Evolutionary conservation across 805 yeast genomes (phyloP).

Genomic region (Hanseniaspora osmophila): DNA sequence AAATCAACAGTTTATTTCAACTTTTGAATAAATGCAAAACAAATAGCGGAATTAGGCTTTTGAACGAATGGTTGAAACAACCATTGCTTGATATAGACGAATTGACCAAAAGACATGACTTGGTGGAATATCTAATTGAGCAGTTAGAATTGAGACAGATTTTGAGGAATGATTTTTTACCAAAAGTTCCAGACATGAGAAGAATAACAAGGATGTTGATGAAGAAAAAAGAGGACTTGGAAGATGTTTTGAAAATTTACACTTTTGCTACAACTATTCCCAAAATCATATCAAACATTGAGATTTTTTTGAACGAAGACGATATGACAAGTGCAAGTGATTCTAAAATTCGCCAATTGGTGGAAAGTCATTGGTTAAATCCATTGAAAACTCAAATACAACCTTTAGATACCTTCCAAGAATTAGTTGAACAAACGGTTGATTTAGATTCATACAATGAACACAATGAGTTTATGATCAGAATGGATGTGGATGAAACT

Average conservation of each 20-base stretch:
- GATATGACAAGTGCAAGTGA: conserved; percentile 12
- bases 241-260: conserved; percentile 80
- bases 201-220: conserved; percentile 35
- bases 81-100: conserved; percentile 57
- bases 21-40: conserved; percentile 80
- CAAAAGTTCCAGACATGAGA: conserved; percentile 70
- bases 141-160: conserved; percentile 53
- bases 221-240: conserved; percentile 42
- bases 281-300: conserved; percentile 42
- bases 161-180: conserved; percentile 52
- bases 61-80: conserved; percentile 92
- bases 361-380: conserved; percentile 39
- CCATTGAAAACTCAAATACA: conserved; percentile 37
- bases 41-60: conserved; percentile 71
- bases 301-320: conserved; percentile 27
- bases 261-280: conserved; percentile 67
- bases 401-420: conserved; percentile 56
- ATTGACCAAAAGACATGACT: conserved; percentile 52
- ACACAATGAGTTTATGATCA: conserved; percentile 65
- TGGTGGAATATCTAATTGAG: conserved; percentile 64
- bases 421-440: conserved; percentile 81
- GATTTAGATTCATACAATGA: conserved; percentile 72
- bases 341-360: conserved; percentile 21
- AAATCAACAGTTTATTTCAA: conserved; percentile 58
- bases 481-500: conserved; percentile 79